These are phyloP conservation scores for Lepidopterella palustris DNA, from an alignment of 495 filamentous ascomycete genomes.

Conservation along the genomic window DNA sequence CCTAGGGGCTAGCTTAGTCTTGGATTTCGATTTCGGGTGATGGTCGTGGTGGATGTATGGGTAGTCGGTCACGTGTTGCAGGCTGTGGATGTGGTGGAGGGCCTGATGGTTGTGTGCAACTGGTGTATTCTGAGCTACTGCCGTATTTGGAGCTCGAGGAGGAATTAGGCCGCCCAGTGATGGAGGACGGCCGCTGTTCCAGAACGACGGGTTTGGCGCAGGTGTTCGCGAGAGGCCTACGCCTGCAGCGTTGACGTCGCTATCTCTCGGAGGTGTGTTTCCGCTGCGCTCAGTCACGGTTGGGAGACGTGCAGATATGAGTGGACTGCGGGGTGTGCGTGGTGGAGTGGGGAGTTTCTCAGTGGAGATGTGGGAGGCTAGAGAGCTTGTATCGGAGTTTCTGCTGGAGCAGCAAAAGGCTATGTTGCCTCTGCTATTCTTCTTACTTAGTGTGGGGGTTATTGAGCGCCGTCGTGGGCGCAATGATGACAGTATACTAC, in stretches of 20 bases:
- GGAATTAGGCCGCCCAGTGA: no score
- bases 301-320: no score
- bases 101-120: neutral
- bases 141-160: no score
- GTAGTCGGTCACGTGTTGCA: neutral
- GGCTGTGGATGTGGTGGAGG: constrained; percentile 1
- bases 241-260: no score
- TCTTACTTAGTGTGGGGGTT: neutral
- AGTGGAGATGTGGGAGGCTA: neutral
- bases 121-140: neutral
- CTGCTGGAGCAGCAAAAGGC: neutral
- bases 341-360: neutral
- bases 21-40: neutral
- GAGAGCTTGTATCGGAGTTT: neutral
- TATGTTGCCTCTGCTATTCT: neutral
- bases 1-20: no score
- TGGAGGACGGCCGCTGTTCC: no score
- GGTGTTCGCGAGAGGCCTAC: no score
- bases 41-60: neutral
- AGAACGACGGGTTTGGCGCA: no score
- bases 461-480: neutral
- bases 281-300: no score
- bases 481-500: neutral
- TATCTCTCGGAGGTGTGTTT: no score
- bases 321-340: neutral